Conservation (phyloP, 345 rosid genomes). For the Hypericum perforatum region DNA sequence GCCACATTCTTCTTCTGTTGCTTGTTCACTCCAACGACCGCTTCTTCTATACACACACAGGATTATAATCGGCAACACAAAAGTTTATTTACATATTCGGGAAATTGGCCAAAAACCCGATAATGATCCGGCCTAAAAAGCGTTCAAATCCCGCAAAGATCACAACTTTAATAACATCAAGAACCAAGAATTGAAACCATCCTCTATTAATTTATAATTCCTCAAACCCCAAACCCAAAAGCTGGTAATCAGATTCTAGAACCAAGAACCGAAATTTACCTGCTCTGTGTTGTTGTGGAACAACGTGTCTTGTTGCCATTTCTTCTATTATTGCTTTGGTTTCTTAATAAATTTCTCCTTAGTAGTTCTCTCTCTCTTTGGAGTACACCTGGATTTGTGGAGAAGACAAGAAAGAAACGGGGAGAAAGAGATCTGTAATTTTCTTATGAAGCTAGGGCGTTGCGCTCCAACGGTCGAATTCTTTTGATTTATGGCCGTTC, state of each 20-base stretch:
- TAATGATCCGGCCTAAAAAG: too few relatives aligned
- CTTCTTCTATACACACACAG: constrained; percentile 19
- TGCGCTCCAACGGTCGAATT: constrained; percentile 54
- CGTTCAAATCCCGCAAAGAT: too few relatives aligned
- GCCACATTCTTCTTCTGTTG: constrained; percentile 39
- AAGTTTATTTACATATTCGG: too few relatives aligned
- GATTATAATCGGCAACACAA: too few relatives aligned
- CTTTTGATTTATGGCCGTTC: constrained; percentile 25
- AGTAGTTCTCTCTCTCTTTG: too few relatives aligned
- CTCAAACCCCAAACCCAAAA: background rate
- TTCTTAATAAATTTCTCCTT: background rate
- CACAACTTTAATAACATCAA: too few relatives aligned
- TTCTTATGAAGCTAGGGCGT: constrained; percentile 21
- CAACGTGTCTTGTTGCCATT: constrained; percentile 57
- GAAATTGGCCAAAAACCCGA: too few relatives aligned
- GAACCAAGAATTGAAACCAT: too few relatives aligned
- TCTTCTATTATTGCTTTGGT: background rate
- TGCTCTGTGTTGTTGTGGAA: constrained; percentile 48
- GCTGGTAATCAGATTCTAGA: background rate
- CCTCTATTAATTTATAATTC: background rate
- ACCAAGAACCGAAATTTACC: background rate
- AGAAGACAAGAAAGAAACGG: background rate
- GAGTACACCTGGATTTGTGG: background rate
- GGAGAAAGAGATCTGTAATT: constrained; percentile 1
- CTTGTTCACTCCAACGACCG: constrained; percentile 26